A percentile compares a stretch with the other conserved stretches of the same genome.
These are phyloP conservation scores for Leccinum obscurum DNA, from an alignment of 768 basidiomycete genomes.

Conservation along the genomic window DNA sequence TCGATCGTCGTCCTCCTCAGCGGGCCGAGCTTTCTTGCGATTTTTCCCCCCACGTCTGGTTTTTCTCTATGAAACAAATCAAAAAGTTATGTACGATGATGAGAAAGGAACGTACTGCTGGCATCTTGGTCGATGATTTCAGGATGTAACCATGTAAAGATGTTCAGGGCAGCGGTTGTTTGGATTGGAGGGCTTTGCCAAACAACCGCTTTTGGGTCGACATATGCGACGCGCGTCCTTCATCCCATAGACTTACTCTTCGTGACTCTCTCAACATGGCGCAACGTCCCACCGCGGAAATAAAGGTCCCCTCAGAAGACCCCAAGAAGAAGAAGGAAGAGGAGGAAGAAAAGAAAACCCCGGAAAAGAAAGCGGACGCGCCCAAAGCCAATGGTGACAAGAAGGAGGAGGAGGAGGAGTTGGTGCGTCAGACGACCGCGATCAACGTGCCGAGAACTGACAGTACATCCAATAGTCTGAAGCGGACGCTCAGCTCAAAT, in stretches of 20 bases:
- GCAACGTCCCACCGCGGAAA: conserved; percentile 56
- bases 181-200: conserved; percentile 34
- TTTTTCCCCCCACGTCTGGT: conserved; percentile 16
- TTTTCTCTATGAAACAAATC: conserved; percentile 14
- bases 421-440: conserved; percentile 54
- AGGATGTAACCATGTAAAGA: conserved; percentile 1
- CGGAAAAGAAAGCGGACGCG: conserved; percentile 55
- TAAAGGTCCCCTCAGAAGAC: conserved; percentile 70
- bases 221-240: conserved; percentile 33
- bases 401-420: conserved; percentile 63
- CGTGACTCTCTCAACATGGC: conserved; percentile 47
- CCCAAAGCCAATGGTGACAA: conserved; percentile 57
- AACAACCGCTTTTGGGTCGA: conserved; percentile 30
- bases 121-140: conserved; percentile 12
- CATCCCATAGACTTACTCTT: conserved; percentile 3
- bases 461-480: conserved; percentile 62
- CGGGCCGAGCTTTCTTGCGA: neutral
- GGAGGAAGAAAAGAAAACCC: conserved; percentile 39
- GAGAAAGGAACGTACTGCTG: conserved; percentile 11
- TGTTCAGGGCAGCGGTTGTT: conserved; percentile 24
- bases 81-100: neutral
- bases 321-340: conserved; percentile 65
- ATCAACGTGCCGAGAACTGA: conserved; percentile 14
- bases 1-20: conserved; percentile 42
- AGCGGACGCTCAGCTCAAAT: conserved; percentile 91